A percentile compares a stretch with the other conserved stretches of the same genome.
Conservation (phyloP, 2,329 filamentous ascomycete genomes). For the Capronia americana region DNA sequence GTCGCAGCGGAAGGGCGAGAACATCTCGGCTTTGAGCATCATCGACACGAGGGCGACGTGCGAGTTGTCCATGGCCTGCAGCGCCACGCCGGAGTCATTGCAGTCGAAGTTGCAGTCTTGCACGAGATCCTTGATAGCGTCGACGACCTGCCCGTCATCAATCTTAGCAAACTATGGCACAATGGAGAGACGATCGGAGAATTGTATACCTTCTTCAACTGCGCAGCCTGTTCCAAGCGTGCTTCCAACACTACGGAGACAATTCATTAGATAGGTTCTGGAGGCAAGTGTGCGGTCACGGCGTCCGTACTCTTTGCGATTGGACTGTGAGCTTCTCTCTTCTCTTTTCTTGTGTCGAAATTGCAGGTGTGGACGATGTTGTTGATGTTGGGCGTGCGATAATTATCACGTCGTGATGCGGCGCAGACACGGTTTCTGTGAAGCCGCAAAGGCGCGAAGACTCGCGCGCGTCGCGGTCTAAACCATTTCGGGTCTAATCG, state of each 20-base stretch:
- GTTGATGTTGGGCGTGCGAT: not conserved
- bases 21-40: constrained; percentile 95
- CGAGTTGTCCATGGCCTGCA: constrained; percentile 99
- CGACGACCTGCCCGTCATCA: constrained; percentile 73
- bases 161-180: constrained; percentile 6
- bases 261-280: not conserved
- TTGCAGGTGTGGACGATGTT: not conserved
- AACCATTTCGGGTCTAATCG: constrained; percentile 6
- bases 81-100: constrained; percentile 98
- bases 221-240: constrained; percentile 88
- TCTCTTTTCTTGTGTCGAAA: not conserved
- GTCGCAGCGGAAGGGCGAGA: constrained; percentile 96
- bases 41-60: constrained; percentile 99
- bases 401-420: not conserved
- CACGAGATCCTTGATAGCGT: constrained; percentile 98
- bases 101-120: constrained; percentile 99
- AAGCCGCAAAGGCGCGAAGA: not conserved
- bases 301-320: constrained; percentile 9
- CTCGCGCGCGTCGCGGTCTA: constrained; percentile 9
- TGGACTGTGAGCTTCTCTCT: not conserved
- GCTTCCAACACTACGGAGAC: constrained; percentile 82
- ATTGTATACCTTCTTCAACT: constrained; percentile 85
- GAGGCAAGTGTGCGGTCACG: not conserved
- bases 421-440: constrained; percentile 1
- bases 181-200: not conserved